Evolutionary conservation across 164 flowering plant genomes (phyloP).

Genomic region (Annona cherimola): DNA sequence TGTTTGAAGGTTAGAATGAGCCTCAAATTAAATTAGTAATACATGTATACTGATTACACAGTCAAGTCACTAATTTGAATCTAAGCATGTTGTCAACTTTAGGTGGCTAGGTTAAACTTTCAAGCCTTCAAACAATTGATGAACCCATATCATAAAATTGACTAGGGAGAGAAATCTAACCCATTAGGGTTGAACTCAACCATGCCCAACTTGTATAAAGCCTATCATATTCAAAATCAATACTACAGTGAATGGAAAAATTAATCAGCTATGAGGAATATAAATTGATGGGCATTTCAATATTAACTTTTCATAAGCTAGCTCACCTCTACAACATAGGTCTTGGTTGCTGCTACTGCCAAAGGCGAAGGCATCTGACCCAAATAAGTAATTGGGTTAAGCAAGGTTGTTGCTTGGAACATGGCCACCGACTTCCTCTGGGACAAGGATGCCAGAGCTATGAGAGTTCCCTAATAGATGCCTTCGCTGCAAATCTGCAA

Average conservation of each 20-base stretch:
- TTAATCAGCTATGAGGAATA: too few species aligned
- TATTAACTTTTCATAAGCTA: not conserved
- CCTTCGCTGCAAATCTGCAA: too few species aligned
- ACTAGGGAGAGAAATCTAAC: slow-evolving; percentile 24
- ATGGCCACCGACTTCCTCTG: slow-evolving; percentile 31
- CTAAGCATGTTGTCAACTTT: too few species aligned
- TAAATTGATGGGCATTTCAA: not conserved
- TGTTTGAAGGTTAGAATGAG: too few species aligned
- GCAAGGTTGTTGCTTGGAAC: slow-evolving; percentile 63
- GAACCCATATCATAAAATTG: not conserved
- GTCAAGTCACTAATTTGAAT: too few species aligned
- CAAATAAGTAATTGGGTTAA: slow-evolving; percentile 69
- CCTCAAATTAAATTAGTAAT: too few species aligned
- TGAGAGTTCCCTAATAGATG: slow-evolving; percentile 57
- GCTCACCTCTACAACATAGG: slow-evolving; percentile 49
- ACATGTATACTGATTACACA: too few species aligned
- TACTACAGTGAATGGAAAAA: too few species aligned
- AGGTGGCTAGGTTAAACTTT: too few species aligned
- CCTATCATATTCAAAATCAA: slow-evolving; percentile 17
- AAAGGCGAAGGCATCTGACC: slow-evolving; percentile 49
- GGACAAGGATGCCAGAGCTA: slow-evolving; percentile 62
- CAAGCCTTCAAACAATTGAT: not conserved
- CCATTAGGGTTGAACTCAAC: slow-evolving; percentile 50
- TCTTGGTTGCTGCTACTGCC: slow-evolving; percentile 42
- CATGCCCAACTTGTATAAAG: slow-evolving; percentile 39